Evolutionary conservation across 2,329 filamentous ascomycete genomes (phyloP), one percentile per base, ranked within the genome.

Genomic region (Hypoxylon sp.): DNA sequence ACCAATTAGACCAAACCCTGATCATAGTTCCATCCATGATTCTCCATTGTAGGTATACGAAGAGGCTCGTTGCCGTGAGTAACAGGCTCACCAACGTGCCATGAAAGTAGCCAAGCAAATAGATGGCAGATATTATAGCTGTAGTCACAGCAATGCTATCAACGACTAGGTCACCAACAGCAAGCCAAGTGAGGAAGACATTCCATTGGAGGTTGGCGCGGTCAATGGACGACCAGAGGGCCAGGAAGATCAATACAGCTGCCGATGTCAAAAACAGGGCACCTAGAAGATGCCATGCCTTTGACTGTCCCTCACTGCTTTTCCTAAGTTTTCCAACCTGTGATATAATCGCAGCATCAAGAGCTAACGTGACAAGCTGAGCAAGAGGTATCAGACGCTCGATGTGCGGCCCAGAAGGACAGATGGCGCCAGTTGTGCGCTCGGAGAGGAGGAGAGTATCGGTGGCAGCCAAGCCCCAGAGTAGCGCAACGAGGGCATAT

Each of bases 391-490:
- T 74, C 14, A 77, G 62, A 25, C 76, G 72, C 57, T 79, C 77
- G 54, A 72, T 54, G 42, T 61, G 70, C 44, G 71, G 62, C 10
- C 76, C 75, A 3, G 65, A 35, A 4, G 78, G 77, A 59, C 78
- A 80, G 33, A 80, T 77, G 35, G 73, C 77, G 35, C 77, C 74
- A 1, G 77, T 74, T 0, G 61, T 62, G 30, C 66, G 72, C 61
- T 76, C 75, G 2, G 75, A 71, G 1, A 76, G 72, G 13, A 70
- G 66, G 37, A 76, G 71, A 7, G 76, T 77, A 5, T 76, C 55
- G 11, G 76, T 70, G 44, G 77, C 71, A 2, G 76, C 77, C n/a
- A 77, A 63, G 5, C 75, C 79, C 79, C 80, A 81, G 5, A 73
- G 25, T 5, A 79, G 42, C 14, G 79, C 74, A 3, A 78, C 59